Base-by-base conservation (phyloP, 441 rosid species). In the Rhodomyrtus psidioides region DNA sequence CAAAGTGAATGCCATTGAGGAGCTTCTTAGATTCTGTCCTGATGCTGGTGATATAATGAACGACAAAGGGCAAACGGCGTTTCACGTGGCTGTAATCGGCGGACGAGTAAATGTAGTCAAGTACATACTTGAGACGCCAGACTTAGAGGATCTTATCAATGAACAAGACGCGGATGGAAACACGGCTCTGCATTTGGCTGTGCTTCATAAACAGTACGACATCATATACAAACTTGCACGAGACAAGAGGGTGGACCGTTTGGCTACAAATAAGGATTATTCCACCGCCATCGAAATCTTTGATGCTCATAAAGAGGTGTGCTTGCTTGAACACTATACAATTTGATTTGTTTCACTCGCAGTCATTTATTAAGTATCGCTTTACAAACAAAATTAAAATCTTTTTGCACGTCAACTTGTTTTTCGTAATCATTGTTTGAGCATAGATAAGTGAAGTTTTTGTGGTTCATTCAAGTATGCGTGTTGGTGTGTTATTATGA, bases 1-100 rank as follows among this genome's bases (percentile, higher is more conserved):
- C 56, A 4, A 19, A 0, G 1, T 54, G 9, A 54, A 54, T 2
- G 24, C 7, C 56, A 7, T 54, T 19, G 9, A 7, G 0, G 4
- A 54, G 56, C 23, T 54, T 7, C 0, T 19, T 19, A 19, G 7
- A 54, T 54, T 24, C 56, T 54, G 56, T 19, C 56, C 56, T 54
- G 56, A 54, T 19, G 56, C 56, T 54, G 7, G 56, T 7, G 62
- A 57, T 28, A 26, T 57, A 1, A 57, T 57, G 12, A 57, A 57
- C 62, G 2, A 1, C 17, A 26, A 57, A 26, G 28, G 28, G 30
- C 28, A 26, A 2, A 5, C 16, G 16, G 16, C 28, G 5, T 28
- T 57, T 57, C 62, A 57, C 6, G 28, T 0, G 12, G 30, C 62
- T 2, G 8, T 26, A 12, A 13, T 58, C 30, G 8, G 28, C 2